Percentiles rank a stretch among this genome's conserved stretches.
Conservation (phyloP, 2,329 filamentous ascomycete species). For the Paraconiothyrium sp. region DNA sequence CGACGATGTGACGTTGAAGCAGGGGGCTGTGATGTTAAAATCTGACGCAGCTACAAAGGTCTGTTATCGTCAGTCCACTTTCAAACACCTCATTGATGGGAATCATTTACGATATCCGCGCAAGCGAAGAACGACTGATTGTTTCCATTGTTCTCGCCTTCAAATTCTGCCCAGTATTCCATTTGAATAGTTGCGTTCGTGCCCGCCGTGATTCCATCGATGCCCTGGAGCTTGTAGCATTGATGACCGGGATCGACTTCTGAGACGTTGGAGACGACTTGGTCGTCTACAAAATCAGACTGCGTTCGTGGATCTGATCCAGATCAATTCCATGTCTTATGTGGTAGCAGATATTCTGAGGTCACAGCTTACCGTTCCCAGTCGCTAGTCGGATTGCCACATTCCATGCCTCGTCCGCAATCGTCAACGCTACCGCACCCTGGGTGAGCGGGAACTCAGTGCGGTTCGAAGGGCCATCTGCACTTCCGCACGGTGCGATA, state of each 20-base stretch:
- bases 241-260: constrained; percentile 56
- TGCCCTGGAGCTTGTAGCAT: constrained; percentile 53
- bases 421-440: constrained; percentile 64
- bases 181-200: constrained; percentile 59
- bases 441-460: constrained; percentile 67
- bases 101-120: constrained; percentile 50
- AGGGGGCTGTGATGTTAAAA: constrained; percentile 55
- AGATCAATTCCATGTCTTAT: neutral
- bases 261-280: constrained; percentile 48
- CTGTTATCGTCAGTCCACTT: constrained; percentile 11
- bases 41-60: constrained; percentile 53
- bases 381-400: constrained; percentile 65
- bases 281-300: constrained; percentile 49
- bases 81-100: too few species aligned
- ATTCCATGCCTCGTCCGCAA: constrained; percentile 66
- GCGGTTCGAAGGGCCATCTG: constrained; percentile 58
- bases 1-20: constrained; percentile 58
- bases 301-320: constrained; percentile 43
- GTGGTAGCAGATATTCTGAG: neutral
- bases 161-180: constrained; percentile 55
- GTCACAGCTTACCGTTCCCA: constrained; percentile 54
- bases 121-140: constrained; percentile 59
- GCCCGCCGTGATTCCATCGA: constrained; percentile 47
- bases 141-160: constrained; percentile 49
- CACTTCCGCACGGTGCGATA: constrained; percentile 66